These are phyloP conservation scores for Edaphochlamys debaryana DNA, from an alignment of 139 green algal species.

Conservation along the genomic window DNA sequence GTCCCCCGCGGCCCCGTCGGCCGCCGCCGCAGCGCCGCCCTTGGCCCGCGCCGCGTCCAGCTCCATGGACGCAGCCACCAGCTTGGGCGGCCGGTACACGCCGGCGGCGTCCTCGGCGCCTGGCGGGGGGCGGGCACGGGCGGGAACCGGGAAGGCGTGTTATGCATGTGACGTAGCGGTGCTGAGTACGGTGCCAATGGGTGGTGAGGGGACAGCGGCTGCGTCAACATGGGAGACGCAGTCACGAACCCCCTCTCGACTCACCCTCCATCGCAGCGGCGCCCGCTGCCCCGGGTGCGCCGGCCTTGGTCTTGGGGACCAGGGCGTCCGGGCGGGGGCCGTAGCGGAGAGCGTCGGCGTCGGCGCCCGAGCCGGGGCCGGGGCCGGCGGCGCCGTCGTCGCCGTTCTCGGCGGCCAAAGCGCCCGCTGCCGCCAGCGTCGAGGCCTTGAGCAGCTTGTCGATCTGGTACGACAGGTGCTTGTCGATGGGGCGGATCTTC, in stretches of 20 bases:
- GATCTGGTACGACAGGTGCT: constrained; percentile 95
- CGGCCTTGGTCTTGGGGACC: constrained; percentile 62
- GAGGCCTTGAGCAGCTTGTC: constrained; percentile 91
- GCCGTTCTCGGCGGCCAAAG: neutral
- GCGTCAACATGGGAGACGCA: too few species aligned
- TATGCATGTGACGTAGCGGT: too few species aligned
- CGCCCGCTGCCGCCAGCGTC: constrained; percentile 37
- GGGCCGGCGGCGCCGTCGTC: constrained; percentile 15
- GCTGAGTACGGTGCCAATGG: too few species aligned
- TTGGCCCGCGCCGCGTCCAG: constrained; percentile 58
- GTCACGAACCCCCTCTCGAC: too few species aligned
- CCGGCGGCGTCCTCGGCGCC: constrained; percentile 47
- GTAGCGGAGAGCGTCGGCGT: constrained; percentile 54
- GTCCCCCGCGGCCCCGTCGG: neutral
- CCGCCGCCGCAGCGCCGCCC: neutral
- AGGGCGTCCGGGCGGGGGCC: constrained; percentile 82
- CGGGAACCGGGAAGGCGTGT: too few species aligned
- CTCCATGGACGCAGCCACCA: constrained; percentile 90
- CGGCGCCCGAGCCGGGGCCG: constrained; percentile 19
- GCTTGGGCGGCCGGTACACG: constrained; percentile 89
- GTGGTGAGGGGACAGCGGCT: too few species aligned
- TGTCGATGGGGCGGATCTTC: constrained; percentile 95
- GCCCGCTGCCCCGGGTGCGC: too few species aligned
- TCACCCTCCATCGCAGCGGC: too few species aligned
- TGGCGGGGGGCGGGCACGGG: too few species aligned